Evolutionary conservation across 140 eudicot species (phyloP).

Genomic region (Flaveria floridana): DNA sequence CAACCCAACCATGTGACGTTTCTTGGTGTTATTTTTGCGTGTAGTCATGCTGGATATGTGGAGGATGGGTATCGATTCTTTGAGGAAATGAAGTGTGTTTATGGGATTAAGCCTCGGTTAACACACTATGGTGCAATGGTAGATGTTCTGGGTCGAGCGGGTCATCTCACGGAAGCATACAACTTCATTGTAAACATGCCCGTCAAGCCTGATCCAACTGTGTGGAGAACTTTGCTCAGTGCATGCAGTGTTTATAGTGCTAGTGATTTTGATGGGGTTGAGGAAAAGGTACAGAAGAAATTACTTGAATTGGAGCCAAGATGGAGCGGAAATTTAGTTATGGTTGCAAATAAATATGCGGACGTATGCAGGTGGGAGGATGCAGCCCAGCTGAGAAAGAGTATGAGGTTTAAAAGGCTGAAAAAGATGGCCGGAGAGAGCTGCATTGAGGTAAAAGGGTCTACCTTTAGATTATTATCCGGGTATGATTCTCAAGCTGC

Average conservation of each 20-base stretch:
- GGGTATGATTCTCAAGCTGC: constrained; percentile 46
- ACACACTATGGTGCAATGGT: constrained; percentile 80
- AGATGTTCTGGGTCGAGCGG: constrained; percentile 65
- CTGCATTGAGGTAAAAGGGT: constrained; percentile 57
- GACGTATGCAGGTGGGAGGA: constrained; percentile 61
- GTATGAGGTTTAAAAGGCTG: constrained; percentile 48
- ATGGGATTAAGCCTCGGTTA: constrained; percentile 59
- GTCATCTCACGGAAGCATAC: constrained; percentile 59
- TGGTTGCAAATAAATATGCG: constrained; percentile 74
- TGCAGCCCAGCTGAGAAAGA: constrained; percentile 48
- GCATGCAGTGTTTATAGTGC: constrained; percentile 54
- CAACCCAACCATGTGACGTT: constrained; percentile 72
- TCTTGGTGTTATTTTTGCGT: constrained; percentile 75
- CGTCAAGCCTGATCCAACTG: constrained; percentile 50
- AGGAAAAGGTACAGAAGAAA: constrained; percentile 41
- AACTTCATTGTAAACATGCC: constrained; percentile 54
- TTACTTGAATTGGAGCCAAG: constrained; percentile 66
- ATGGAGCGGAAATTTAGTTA: constrained; percentile 62
- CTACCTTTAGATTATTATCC: constrained; percentile 46
- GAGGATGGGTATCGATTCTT: constrained; percentile 53
- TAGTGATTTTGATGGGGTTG: constrained; percentile 45
- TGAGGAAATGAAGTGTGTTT: constrained; percentile 49
- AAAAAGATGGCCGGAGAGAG: constrained; percentile 69
- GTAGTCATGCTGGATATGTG: constrained; percentile 77
- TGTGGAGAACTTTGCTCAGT: constrained; percentile 68